These are phyloP conservation scores for Mortierella sp. DNA, from an alignment of 371 early-diverging fungal species.

Conservation along the genomic window DNA sequence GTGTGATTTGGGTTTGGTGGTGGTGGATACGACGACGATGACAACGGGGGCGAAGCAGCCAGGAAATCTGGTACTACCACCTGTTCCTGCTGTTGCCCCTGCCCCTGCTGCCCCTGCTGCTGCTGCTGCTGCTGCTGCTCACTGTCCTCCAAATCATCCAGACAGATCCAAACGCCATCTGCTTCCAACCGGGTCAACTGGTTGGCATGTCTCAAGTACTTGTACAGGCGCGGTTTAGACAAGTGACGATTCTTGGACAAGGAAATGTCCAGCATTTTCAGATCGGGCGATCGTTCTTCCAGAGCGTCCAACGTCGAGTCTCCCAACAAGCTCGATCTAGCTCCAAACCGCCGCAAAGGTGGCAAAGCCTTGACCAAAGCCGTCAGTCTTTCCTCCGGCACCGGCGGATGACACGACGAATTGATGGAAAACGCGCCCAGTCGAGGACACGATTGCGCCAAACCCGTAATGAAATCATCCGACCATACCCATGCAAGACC, in stretches of 20 bases:
- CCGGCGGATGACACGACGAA: constrained; percentile 8
- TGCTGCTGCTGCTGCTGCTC: neutral
- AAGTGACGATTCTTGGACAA: constrained; percentile 16
- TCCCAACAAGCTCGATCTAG: constrained; percentile 20
- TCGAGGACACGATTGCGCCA: constrained; percentile 7
- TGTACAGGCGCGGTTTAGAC: constrained; percentile 9
- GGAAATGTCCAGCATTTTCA: constrained; percentile 37
- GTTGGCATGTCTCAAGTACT: constrained; percentile 11
- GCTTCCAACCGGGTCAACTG: constrained; percentile 20
- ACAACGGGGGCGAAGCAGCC: no score
- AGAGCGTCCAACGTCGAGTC: constrained; percentile 18
- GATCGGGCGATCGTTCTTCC: constrained; percentile 6
- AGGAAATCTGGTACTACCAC: no score
- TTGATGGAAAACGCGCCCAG: constrained; percentile 31
- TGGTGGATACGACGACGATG: neutral
- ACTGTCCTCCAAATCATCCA: constrained; percentile 13
- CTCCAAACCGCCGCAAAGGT: constrained; percentile 16
- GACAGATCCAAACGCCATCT: constrained; percentile 31
- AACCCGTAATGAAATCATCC: constrained; percentile 3
- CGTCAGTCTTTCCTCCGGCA: constrained; percentile 14
- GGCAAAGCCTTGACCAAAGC: constrained; percentile 7
- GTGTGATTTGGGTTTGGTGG: neutral
- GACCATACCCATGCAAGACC: constrained; percentile 29
- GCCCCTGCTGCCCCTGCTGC: neutral
- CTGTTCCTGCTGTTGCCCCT: neutral